Evolutionary conservation across 176 grass and related monocot species (phyloP), one percentile per base, ranked within the genome.

Genomic region (Tillandsia leiboldiana): DNA sequence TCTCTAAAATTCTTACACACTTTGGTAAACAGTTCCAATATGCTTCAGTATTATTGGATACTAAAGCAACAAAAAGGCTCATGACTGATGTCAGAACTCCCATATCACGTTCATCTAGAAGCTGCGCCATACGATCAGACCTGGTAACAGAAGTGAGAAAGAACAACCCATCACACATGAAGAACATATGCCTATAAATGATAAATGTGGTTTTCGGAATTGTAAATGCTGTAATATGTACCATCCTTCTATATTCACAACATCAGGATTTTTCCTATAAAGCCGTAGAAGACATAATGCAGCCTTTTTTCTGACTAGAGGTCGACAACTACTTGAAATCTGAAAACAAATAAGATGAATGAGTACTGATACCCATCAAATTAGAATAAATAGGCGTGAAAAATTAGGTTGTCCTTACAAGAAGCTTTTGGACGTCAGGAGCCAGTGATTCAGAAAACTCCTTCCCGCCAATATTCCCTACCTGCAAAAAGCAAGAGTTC

Each of bases 1-100:
- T 85, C 77, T 99, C 94, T 78, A 99, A 68, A 81, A 99, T 84
- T 77, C 79, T 77, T 71, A 99, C 89, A 78, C 94, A 99, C 72
- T 99, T 99, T 50, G 89, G 94, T 78, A 99, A 83, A 79, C 94
- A 93, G 83, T 90, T 99, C 89, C 94, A 99, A 69, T 99, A 99
- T 49, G 70, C 94, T 83, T 99, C 94, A 64, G 84, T 71, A 50
- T 88, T 93, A 76, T 93, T 93, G 7, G 94, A 99, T 62, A 99
- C 89, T 65, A 99, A 80, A 62, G 94, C 85, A 70, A 99, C 94
- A 67, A 99, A 99, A 79, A 99, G 94, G 75, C 94, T 99, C 94
- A 93, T 99, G 70, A 93, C 89, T 75, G 86, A 83, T 82, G 94
- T 99, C 72, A 99, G 81, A 68, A 99, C 94, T 66, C 94, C 94